Percentiles rank a stretch among this genome's conserved stretches.
phyloP scores from a whole-genome alignment of 1,139 yeast genomes.

The Magnusiomyces suaveolens region DNA sequence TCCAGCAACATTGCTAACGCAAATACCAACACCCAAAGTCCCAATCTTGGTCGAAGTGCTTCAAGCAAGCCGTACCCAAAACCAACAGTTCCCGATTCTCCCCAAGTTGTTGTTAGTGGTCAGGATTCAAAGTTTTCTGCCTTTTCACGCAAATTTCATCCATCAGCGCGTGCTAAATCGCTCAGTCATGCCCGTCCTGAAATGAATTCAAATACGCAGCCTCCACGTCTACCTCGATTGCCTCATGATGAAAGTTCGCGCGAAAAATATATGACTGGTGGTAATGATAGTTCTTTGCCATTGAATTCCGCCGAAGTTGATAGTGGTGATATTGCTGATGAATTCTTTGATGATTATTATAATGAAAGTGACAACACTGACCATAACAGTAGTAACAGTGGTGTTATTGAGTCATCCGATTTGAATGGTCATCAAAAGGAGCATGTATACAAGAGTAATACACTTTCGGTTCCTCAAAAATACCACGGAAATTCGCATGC shows the following conservation, averaged over 20 bases:
- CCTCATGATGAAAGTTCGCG: slow-evolving; percentile 17
- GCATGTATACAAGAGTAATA: not conserved
- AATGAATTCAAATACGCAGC: slow-evolving; percentile 14
- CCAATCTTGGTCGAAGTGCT: not conserved
- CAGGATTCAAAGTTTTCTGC: not conserved
- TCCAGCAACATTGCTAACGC: not conserved
- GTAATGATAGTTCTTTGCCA: not conserved
- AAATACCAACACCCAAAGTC: not conserved
- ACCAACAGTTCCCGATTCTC: not conserved
- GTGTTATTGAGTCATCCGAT: slow-evolving; percentile 2
- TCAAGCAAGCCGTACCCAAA: slow-evolving; percentile 6
- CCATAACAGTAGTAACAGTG: not conserved
- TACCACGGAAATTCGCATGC: not conserved
- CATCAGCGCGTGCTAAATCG: slow-evolving; percentile 83
- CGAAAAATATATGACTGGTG: slow-evolving; percentile 30
- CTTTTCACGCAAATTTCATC: slow-evolving; percentile 38
- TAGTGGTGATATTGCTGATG: slow-evolving; percentile 48
- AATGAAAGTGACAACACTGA: slow-evolving; percentile 28
- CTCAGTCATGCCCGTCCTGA: slow-evolving; percentile 62
- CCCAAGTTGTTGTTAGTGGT: not conserved
- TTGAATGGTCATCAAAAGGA: not conserved
- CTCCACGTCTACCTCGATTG: slow-evolving; percentile 14
- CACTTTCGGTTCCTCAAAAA: not conserved
- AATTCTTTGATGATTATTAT: slow-evolving; percentile 60
- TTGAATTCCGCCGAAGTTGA: slow-evolving; percentile 21